These are phyloP conservation scores for Prunus fruticosa DNA, from an alignment of 306 rosid genomes.

Conservation along the genomic window DNA sequence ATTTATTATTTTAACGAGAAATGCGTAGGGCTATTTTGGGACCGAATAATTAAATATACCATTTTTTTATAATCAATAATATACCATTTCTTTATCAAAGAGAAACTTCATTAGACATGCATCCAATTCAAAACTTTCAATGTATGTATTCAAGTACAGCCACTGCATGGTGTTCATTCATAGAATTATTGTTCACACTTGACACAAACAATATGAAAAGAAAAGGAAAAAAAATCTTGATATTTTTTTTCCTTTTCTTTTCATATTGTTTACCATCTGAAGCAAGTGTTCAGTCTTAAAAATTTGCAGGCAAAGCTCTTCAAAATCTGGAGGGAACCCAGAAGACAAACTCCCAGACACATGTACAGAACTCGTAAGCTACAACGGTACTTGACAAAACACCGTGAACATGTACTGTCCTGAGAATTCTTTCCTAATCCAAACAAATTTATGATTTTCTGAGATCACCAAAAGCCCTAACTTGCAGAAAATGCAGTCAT, in stretches of 20 bases:
- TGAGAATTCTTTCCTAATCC: neutral
- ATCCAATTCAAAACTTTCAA: neutral
- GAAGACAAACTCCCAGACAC: conserved; percentile 6
- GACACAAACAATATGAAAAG: neutral
- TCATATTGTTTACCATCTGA: neutral
- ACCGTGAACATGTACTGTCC: conserved; percentile 15
- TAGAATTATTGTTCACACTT: neutral
- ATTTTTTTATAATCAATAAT: too few relatives aligned
- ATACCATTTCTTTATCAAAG: too few relatives aligned
- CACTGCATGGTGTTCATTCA: neutral
- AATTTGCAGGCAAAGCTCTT: neutral
- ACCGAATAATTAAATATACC: too few relatives aligned
- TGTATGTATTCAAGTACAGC: neutral
- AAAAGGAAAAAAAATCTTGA: neutral
- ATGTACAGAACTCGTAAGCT: conserved; percentile 24
- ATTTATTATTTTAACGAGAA: too few relatives aligned
- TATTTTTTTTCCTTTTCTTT: neutral
- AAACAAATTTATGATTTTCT: neutral
- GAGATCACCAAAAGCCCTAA: neutral
- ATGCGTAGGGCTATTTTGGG: too few relatives aligned
- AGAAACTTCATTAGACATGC: neutral
- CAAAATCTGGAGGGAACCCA: conserved; percentile 14
- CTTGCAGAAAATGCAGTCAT: conserved; percentile 4
- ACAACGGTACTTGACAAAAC: neutral
- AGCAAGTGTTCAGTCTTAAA: neutral